Conservation (phyloP, 2,329 filamentous ascomycete species). For the Madurella mycetomatis region DNA sequence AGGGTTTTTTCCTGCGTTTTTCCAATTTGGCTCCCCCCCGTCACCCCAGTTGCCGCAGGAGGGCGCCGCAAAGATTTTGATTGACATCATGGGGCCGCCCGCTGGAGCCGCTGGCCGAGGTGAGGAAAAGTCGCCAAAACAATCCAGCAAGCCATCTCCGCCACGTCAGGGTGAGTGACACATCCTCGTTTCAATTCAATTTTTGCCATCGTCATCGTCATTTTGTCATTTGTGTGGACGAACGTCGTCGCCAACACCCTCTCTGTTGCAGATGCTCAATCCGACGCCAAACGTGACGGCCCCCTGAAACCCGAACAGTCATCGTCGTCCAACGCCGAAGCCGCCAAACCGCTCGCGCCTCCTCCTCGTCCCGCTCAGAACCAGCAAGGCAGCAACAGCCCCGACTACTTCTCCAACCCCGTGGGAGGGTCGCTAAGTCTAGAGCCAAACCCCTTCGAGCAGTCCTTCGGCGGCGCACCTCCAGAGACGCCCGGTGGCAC, state of each 20-base stretch:
- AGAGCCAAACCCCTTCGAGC: slow-evolving; percentile 96
- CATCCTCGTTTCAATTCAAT: slow-evolving; percentile 2
- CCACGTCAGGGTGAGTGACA: slow-evolving; percentile 40
- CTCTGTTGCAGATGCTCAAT: slow-evolving; percentile 16
- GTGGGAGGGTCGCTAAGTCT: slow-evolving; percentile 56
- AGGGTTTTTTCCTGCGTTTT: slow-evolving; percentile 13
- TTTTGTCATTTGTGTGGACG: slow-evolving; percentile 17
- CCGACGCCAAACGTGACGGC: slow-evolving; percentile 36
- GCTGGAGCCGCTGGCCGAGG: slow-evolving; percentile 37
- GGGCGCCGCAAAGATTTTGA: slow-evolving; percentile 26
- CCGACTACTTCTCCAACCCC: slow-evolving; percentile 65
- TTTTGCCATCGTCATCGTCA: slow-evolving; percentile 23
- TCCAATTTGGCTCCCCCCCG: slow-evolving; percentile 7
- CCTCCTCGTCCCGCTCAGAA: slow-evolving; percentile 61
- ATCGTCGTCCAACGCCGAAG: slow-evolving; percentile 53
- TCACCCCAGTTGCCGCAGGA: slow-evolving; percentile 14
- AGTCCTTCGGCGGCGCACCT: slow-evolving; percentile 70
- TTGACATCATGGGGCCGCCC: slow-evolving; percentile 48
- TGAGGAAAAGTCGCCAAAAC: slow-evolving; percentile 48
- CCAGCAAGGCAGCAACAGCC: slow-evolving; percentile 41
- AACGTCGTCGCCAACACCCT: slow-evolving; percentile 20
- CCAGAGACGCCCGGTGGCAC: slow-evolving; percentile 77
- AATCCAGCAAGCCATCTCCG: slow-evolving; percentile 38
- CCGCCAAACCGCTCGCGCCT: slow-evolving; percentile 63
- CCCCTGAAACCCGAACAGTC: slow-evolving; percentile 45